These are phyloP conservation scores for Solanum clarkiae DNA, from an alignment of 257 asterid species.

Conservation along the genomic window DNA sequence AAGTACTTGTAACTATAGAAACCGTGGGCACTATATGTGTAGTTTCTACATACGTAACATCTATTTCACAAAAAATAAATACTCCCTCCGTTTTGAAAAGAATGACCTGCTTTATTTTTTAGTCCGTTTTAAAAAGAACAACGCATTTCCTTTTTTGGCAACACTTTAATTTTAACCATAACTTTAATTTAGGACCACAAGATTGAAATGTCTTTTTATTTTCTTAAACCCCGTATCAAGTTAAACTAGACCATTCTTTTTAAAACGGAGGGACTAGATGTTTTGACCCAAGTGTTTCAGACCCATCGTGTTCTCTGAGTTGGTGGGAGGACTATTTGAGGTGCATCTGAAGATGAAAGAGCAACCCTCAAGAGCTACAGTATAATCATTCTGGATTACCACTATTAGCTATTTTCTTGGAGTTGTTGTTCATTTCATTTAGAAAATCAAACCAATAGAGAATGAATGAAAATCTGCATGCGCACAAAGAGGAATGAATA, in stretches of 20 bases:
- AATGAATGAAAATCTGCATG: background rate
- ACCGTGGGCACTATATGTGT: background rate
- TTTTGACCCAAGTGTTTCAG: background rate
- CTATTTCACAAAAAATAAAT: background rate
- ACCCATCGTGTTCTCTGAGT: background rate
- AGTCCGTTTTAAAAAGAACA: no score
- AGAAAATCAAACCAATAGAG: background rate
- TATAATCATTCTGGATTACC: background rate
- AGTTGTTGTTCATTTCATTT: background rate
- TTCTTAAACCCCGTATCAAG: no score
- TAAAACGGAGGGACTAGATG: background rate
- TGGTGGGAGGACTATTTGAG: background rate
- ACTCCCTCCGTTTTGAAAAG: no score
- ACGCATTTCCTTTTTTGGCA: no score
- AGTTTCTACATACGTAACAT: background rate
- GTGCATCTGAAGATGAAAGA: background rate
- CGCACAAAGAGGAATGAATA: background rate
- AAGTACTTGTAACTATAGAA: background rate
- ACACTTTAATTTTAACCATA: no score
- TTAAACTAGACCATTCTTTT: no score
- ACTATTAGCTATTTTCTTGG: background rate
- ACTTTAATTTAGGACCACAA: no score
- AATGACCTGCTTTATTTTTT: no score
- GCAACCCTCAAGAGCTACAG: background rate
- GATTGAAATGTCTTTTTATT: no score